Evolutionary conservation across 2,329 filamentous ascomycete species (phyloP).

Genomic region (Aspergillus unguis): DNA sequence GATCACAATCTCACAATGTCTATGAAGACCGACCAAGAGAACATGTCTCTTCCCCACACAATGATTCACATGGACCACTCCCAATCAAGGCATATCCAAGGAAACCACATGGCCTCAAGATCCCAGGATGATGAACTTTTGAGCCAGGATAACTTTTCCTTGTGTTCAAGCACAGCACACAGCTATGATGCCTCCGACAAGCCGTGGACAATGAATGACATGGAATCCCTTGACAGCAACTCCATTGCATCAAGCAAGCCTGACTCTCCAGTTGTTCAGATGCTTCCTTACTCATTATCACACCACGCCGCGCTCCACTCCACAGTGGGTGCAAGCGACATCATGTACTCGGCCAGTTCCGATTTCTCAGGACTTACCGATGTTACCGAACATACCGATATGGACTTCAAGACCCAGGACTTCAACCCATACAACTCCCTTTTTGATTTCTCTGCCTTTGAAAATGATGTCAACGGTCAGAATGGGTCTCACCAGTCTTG

Average conservation of each 20-base stretch:
- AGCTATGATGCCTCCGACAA: slow-evolving; percentile 35
- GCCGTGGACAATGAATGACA: slow-evolving; percentile 38
- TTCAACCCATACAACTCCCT: slow-evolving; percentile 38
- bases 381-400: slow-evolving; percentile 36
- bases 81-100: slow-evolving; percentile 37
- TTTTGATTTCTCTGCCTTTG: slow-evolving; percentile 40
- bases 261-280: slow-evolving; percentile 41
- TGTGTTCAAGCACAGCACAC: slow-evolving; percentile 39
- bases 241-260: slow-evolving; percentile 35
- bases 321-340: slow-evolving; percentile 37
- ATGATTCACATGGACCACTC: slow-evolving; percentile 33
- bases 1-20: slow-evolving; percentile 34
- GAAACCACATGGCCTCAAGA: slow-evolving; percentile 38
- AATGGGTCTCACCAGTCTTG: slow-evolving; percentile 30
- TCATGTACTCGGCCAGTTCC: slow-evolving; percentile 38
- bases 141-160: slow-evolving; percentile 41
- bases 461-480: slow-evolving; percentile 38
- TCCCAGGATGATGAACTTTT: slow-evolving; percentile 44
- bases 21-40: slow-evolving; percentile 36
- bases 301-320: slow-evolving; percentile 38
- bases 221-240: slow-evolving; percentile 39
- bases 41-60: slow-evolving; percentile 35
- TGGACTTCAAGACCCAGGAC: slow-evolving; percentile 38
- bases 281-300: slow-evolving; percentile 42
- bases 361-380: slow-evolving; percentile 39